Evolutionary conservation across 768 basidiomycete genomes (phyloP).

Genomic region (Tulasnella sp.): DNA sequence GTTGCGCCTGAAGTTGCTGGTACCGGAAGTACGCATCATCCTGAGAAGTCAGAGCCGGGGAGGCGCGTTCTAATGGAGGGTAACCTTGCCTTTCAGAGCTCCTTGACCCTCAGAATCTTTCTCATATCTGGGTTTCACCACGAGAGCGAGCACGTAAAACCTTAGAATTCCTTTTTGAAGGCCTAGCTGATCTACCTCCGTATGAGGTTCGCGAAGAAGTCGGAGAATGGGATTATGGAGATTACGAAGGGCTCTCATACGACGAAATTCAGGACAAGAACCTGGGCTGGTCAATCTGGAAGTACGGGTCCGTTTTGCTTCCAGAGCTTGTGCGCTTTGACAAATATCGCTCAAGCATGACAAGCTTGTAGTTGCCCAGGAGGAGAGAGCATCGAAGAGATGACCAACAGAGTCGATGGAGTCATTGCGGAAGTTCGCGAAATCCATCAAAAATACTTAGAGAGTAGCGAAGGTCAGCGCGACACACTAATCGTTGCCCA

Average conservation of each 20-base stretch:
- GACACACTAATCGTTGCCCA: slow-evolving; percentile 91
- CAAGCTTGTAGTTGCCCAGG: slow-evolving; percentile 51
- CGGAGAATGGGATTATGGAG: slow-evolving; percentile 79
- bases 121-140: slow-evolving; percentile 78
- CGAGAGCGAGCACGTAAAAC: slow-evolving; percentile 80
- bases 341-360: background rate
- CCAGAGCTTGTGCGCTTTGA: background rate
- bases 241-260: slow-evolving; percentile 79
- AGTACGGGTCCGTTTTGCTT: slow-evolving; percentile 55
- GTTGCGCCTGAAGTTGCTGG: slow-evolving; percentile 69
- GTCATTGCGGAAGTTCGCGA: slow-evolving; percentile 73
- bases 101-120: slow-evolving; percentile 75
- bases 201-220: slow-evolving; percentile 62
- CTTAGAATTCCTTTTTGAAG: slow-evolving; percentile 72
- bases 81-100: slow-evolving; percentile 47
- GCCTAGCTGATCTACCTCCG: slow-evolving; percentile 46
- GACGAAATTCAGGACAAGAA: slow-evolving; percentile 67
- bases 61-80: background rate
- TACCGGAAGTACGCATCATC: slow-evolving; percentile 58
- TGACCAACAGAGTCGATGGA: slow-evolving; percentile 71
- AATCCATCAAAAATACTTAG: slow-evolving; percentile 65
- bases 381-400: slow-evolving; percentile 78
- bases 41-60: background rate
- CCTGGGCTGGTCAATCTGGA: slow-evolving; percentile 77
- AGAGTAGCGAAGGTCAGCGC: slow-evolving; percentile 60